Evolutionary conservation across 352 stramenopile species (phyloP).

Genomic region (Nannochloropsis limnetica): DNA sequence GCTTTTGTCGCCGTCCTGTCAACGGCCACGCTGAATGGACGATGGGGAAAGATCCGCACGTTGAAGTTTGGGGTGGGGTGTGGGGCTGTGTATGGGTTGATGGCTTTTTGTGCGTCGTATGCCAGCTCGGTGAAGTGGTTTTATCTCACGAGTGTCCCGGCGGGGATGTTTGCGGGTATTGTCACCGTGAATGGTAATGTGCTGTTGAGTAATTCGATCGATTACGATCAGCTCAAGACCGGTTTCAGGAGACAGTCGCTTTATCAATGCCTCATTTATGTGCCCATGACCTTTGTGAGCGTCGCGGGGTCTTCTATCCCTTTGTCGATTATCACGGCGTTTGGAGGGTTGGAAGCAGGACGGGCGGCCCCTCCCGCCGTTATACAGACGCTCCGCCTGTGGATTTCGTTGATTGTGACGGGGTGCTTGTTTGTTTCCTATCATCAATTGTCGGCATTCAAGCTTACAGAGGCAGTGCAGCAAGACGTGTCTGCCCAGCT

Average conservation of each 20-base stretch:
- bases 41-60: not conserved
- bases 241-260: slow-evolving; percentile 12
- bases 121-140: not conserved
- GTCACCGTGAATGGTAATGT: slow-evolving; percentile 14
- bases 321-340: slow-evolving; percentile 31
- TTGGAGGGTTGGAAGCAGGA: not conserved
- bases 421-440: not conserved
- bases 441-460: not conserved
- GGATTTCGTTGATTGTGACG: slow-evolving; percentile 1
- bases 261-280: slow-evolving; percentile 30
- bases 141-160: not conserved
- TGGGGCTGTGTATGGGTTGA: slow-evolving; percentile 16
- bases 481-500: slow-evolving; percentile 20
- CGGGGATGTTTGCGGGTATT: not conserved
- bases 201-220: slow-evolving; percentile 27
- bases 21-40: not conserved
- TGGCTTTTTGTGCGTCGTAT: not conserved
- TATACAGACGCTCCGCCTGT: not conserved
- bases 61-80: not conserved
- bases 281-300: slow-evolving; percentile 29
- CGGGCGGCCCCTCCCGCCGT: not conserved
- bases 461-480: slow-evolving; percentile 1
- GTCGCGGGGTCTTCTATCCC: not conserved
- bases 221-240: slow-evolving; percentile 24
- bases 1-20: slow-evolving; percentile 3